Percentiles rank a stretch among this genome's conserved stretches.
These are phyloP conservation scores for Didymellaceae sp. DNA, from an alignment of 2,329 filamentous ascomycete species.

Conservation along the genomic window DNA sequence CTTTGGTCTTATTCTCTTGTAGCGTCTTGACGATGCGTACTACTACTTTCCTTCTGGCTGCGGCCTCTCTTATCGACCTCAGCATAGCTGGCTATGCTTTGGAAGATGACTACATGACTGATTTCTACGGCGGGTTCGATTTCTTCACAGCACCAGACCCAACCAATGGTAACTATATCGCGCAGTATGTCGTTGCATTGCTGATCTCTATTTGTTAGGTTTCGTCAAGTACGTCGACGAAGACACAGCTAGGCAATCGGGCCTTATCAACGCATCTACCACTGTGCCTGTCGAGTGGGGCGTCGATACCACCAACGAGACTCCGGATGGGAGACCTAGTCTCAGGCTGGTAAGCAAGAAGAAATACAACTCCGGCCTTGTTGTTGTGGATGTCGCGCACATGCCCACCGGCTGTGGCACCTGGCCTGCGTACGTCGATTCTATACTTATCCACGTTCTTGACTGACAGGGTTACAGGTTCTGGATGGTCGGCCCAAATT, in stretches of 20 bases:
- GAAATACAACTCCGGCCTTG: conserved; percentile 55
- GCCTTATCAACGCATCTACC: conserved; percentile 47
- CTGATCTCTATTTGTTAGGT: conserved; percentile 30
- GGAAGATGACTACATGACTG: conserved; percentile 50
- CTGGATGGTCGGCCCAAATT: conserved; percentile 43
- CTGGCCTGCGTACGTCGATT: conserved; percentile 55
- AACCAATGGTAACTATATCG: conserved; percentile 46
- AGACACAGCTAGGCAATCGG: conserved; percentile 47
- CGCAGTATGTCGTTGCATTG: neutral
- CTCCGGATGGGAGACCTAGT: conserved; percentile 51
- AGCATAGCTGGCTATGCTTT: conserved; percentile 52
- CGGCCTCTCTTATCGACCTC: conserved; percentile 39
- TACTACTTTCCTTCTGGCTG: conserved; percentile 44
- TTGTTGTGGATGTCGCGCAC: conserved; percentile 59
- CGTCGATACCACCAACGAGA: conserved; percentile 51
- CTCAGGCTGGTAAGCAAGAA: conserved; percentile 57
- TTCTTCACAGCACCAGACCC: conserved; percentile 54
- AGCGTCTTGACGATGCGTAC: conserved; percentile 43
- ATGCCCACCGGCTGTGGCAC: conserved; percentile 60
- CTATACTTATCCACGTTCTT: neutral
- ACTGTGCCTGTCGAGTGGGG: conserved; percentile 53
- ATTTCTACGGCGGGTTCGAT: conserved; percentile 55
- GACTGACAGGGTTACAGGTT: conserved; percentile 32
- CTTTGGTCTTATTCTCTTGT: conserved; percentile 21
- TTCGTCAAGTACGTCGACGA: conserved; percentile 51